These are phyloP conservation scores for Meredithiella fracta DNA, from an alignment of 2,329 filamentous ascomycete genomes.

Conservation along the genomic window DNA sequence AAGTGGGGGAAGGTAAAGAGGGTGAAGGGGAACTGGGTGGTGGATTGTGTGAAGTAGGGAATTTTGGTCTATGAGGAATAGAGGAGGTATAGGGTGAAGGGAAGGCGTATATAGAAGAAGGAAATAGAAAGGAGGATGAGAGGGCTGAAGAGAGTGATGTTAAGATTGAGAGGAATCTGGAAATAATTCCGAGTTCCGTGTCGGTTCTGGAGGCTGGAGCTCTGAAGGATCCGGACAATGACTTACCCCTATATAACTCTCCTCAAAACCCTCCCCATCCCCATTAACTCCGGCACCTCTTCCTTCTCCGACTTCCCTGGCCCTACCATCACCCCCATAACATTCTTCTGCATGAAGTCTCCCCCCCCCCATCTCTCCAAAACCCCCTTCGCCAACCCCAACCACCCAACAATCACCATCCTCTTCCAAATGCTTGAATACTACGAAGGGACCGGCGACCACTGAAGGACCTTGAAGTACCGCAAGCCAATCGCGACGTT, in stretches of 20 bases:
- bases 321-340: no score
- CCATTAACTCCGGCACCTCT: conserved; percentile 27
- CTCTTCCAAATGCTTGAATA: conserved; percentile 65
- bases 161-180: not conserved
- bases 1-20: conserved; percentile 26
- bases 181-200: not conserved
- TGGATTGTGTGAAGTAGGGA: conserved; percentile 48
- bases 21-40: conserved; percentile 51
- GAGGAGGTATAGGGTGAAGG: conserved; percentile 41
- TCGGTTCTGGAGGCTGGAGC: not conserved
- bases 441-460: conserved; percentile 58
- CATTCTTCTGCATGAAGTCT: conserved; percentile 36
- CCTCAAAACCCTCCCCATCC: conserved; percentile 32
- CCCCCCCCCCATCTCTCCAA: conserved; percentile 24
- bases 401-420: conserved; percentile 57
- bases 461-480: conserved; percentile 62
- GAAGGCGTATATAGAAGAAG: conserved; percentile 20
- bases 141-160: not conserved
- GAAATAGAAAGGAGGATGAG: not conserved
- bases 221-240: not conserved
- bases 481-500: conserved; percentile 61
- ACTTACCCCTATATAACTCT: conserved; percentile 32
- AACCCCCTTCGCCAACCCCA: conserved; percentile 42
- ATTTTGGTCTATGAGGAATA: conserved; percentile 42
- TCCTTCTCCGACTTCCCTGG: not conserved